These are phyloP conservation scores for Capsella bursapastoris DNA, from an alignment of 345 rosid species.

Conservation along the genomic window DNA sequence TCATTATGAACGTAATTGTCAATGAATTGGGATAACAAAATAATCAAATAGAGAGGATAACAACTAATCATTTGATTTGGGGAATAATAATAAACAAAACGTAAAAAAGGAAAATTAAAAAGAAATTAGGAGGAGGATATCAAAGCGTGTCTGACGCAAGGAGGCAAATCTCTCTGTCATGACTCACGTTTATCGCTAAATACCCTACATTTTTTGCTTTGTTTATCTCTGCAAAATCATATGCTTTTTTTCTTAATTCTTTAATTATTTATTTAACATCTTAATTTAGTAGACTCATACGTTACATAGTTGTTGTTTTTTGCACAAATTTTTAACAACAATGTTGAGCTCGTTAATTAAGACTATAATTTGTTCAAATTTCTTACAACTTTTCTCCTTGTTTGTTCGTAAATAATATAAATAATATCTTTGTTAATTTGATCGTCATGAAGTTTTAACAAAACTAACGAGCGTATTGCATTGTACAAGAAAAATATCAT, in stretches of 20 bases:
- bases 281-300: neutral
- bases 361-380: too few relatives aligned
- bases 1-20: conserved; percentile 23
- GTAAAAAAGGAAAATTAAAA: neutral
- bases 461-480: too few relatives aligned
- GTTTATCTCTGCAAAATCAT: conserved; percentile 9
- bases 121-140: conserved; percentile 27
- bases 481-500: too few relatives aligned
- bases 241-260: conserved; percentile 26
- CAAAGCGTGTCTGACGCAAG: conserved; percentile 46
- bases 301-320: too few relatives aligned
- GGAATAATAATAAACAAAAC: conserved; percentile 34
- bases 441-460: too few relatives aligned
- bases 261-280: neutral
- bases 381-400: too few relatives aligned
- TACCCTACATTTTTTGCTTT: conserved; percentile 23
- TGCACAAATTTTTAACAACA: too few relatives aligned
- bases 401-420: too few relatives aligned
- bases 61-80: conserved; percentile 42
- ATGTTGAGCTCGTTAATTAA: too few relatives aligned
- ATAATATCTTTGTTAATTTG: too few relatives aligned
- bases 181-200: conserved; percentile 35
- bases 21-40: conserved; percentile 30
- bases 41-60: conserved; percentile 17
- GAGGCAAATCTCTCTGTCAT: conserved; percentile 47